Evolutionary conservation across 2,329 filamentous ascomycete species (phyloP), one percentile per base, ranked within the genome.

Genomic region (Fusarium begoniae): DNA sequence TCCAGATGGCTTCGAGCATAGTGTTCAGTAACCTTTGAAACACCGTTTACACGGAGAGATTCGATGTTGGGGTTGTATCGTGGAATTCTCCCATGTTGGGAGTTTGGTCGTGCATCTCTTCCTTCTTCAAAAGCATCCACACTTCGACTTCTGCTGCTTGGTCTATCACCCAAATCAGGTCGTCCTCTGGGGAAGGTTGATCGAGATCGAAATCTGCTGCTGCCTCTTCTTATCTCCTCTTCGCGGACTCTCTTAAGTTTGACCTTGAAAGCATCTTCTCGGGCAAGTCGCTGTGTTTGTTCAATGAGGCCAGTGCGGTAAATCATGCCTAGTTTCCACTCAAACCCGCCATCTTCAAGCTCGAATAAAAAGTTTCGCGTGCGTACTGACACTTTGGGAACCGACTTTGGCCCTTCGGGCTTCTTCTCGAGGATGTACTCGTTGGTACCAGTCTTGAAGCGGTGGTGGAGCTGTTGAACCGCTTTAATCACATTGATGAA

Each of bases 281-380:
- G 91, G 9, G 96, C 95, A 62, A 97, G 85, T 26, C 96, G 90
- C 81, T 98, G 96, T 80, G 92, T 92, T 82, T 98, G 96, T 81
- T 99, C 96, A 63, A 95, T 86, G 26, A 96, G 87, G 2, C 97
- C 96, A 51, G 94, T 90, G 38, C 96, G 91, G 81, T 98, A 99
- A 58, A 99, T 99, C 79, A 95, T 91, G 22, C 95, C 94, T 15
- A 99, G 86, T 80, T 98, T 98, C 94, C 95, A 99, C 81, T 99
- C 96, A 78, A 99, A 99, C 0, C 94, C 92, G 56, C 96, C 96
- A 80, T 99, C 96, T 83, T 99, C 96, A 41, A 99, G 87, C 79
- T 98, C 96, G 67, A 99, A 96, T 6, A 98, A 84, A 30, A 99
- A 87, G 10, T 93, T 93, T 77, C 93, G 93, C 62, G 92, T 93